Evolutionary conservation across 768 basidiomycete species (phyloP), one percentile per base, ranked within the genome.

Genomic region (Boletus rufocinnamomeus): DNA sequence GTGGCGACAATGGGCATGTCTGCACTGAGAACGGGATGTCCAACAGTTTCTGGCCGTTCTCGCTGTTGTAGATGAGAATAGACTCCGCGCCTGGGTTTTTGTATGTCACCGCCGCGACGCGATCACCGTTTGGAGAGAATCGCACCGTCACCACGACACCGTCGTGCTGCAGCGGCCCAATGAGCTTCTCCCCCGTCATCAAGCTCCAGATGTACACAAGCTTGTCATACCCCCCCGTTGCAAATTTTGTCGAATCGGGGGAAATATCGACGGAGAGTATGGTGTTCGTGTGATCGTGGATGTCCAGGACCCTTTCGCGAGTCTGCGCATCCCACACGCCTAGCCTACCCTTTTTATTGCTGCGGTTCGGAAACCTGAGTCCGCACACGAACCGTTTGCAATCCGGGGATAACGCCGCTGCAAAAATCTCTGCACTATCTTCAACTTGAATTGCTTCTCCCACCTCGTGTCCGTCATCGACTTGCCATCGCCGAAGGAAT

Each of bases 31-130:
- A 58, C 5, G 54, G 47, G 27, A 43, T 43, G 4, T 35, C 46
- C 50, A 58, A n/a, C 11, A 41, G 34, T 1, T 52, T 37, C 23
- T 60, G 35, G 6, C 56, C 50, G 30, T 52, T n/a, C 1, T 46
- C n/a, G 45, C 50, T 35, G 17, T 43, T 21, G 37, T 47, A 58
- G 38, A 60, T 52, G 16, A 16, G 17, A 21, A 60, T 41, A 14
- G 50, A 47, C 37, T 59, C 46, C 4, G 19, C 5, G 8, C 35
- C 25, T 14, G 8, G 16, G 19, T 52, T 13, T n/a, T 35, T 5
- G 25, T 17, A 41, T 2, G 44, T 38, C 8, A 35, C 43, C 2
- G 50, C 46, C 41, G 41, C 21, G 41, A 40, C 8, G 37, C 37
- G 37, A 3, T 38, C 37, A 4, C 37, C 37, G 37, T 17, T 38